Evolutionary conservation across 192 early-diverging fungal species (phyloP).

Genomic region (Podila minutissima): DNA sequence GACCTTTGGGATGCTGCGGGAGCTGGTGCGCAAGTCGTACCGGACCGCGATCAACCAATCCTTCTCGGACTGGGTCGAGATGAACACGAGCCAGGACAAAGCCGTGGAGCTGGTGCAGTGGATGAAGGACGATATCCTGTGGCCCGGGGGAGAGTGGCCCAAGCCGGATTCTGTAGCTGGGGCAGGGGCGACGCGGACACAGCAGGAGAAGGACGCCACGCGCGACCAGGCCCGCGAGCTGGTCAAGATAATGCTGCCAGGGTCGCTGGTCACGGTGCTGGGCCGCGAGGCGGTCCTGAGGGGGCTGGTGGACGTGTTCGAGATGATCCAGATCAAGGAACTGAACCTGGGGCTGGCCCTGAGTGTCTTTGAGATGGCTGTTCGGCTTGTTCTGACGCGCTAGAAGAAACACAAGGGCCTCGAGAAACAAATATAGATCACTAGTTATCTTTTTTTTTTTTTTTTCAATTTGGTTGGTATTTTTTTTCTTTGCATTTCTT

Average conservation of each 20-base stretch:
- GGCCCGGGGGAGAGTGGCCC: conserved; percentile 48
- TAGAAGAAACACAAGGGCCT: not conserved
- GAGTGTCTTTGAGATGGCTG: conserved; percentile 42
- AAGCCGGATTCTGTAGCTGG: not conserved
- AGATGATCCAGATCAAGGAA: conserved; percentile 51
- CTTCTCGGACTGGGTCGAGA: conserved; percentile 41
- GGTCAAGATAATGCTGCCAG: conserved; percentile 44
- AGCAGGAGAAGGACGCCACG: conserved; percentile 28
- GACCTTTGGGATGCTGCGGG: conserved; percentile 44
- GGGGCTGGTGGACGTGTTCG: conserved; percentile 42
- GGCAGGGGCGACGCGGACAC: not conserved
- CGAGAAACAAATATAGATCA: not conserved
- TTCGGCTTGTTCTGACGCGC: conserved; percentile 29
- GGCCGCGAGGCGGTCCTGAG: conserved; percentile 35
- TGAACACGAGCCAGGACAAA: conserved; percentile 33
- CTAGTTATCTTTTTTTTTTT: not conserved
- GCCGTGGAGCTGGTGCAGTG: conserved; percentile 37
- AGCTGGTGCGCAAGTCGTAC: conserved; percentile 49
- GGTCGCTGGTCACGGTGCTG: conserved; percentile 29
- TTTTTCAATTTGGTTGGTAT: not conserved
- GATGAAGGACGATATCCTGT: conserved; percentile 50
- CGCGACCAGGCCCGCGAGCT: conserved; percentile 38
- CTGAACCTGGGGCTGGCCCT: conserved; percentile 42
- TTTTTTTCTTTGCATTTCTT: not conserved
- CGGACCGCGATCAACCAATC: conserved; percentile 42